These are phyloP conservation scores for Boletus tomentosulus DNA, from an alignment of 768 basidiomycete species.

Conservation along the genomic window DNA sequence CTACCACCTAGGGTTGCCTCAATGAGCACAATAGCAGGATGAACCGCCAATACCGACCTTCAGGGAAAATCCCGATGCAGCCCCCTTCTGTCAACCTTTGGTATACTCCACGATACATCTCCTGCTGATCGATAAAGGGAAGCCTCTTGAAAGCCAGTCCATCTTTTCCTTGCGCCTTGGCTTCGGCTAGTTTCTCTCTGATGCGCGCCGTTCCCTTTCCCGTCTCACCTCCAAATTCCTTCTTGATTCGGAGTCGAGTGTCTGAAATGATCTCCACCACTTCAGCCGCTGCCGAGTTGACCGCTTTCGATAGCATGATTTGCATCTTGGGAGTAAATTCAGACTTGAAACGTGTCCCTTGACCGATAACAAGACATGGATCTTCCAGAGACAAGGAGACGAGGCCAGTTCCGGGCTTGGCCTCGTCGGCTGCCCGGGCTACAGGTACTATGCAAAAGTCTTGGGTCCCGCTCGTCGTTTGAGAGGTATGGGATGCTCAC, in stretches of 20 bases:
- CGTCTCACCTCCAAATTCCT: conserved; percentile 80
- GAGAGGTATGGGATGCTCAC: conserved; percentile 41
- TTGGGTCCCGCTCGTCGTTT: conserved; percentile 4
- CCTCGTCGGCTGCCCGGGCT: conserved; percentile 83
- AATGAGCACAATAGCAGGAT: neutral
- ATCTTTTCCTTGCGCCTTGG: conserved; percentile 45
- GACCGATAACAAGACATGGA: conserved; percentile 78
- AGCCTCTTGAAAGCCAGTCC: conserved; percentile 80
- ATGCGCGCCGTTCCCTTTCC: conserved; percentile 67
- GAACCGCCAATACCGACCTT: conserved; percentile 56
- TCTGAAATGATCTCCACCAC: conserved; percentile 88
- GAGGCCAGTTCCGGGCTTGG: conserved; percentile 68
- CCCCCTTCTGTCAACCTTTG: conserved; percentile 80
- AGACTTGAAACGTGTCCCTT: conserved; percentile 69
- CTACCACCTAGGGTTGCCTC: conserved; percentile 71
- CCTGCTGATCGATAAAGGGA: conserved; percentile 88
- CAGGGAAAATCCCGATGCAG: conserved; percentile 95
- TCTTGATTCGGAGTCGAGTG: conserved; percentile 77
- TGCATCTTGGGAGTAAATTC: conserved; percentile 79
- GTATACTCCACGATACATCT: conserved; percentile 94
- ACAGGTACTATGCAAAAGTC: conserved; percentile 69
- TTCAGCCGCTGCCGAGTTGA: conserved; percentile 75
- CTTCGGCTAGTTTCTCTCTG: conserved; percentile 63
- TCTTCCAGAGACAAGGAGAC: conserved; percentile 71
- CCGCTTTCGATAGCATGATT: conserved; percentile 78